phyloP scores from a whole-genome alignment of 176 grass and related monocot genomes.

The Triticum turgidum region DNA sequence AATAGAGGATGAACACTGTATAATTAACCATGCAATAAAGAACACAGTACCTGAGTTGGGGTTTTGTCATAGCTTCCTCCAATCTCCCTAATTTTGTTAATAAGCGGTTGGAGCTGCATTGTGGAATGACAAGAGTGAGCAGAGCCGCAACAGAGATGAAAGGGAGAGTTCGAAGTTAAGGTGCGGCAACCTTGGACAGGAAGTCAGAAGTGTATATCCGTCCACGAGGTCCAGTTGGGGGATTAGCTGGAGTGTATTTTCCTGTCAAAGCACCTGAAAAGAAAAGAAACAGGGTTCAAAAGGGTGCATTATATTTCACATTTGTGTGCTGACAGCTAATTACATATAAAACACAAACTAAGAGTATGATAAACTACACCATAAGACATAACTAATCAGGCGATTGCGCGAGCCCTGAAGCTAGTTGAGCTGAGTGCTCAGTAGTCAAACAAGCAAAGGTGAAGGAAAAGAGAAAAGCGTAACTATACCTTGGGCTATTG shows the following conservation, averaged over 20 bases:
- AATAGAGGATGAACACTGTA: not conserved
- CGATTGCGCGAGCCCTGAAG: not conserved
- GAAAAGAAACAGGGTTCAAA: not conserved
- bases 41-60: slow-evolving; percentile 62
- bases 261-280: slow-evolving; percentile 47
- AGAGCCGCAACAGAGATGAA: not conserved
- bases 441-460: not conserved
- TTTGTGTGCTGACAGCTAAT: not conserved
- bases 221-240: slow-evolving; percentile 32
- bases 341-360: not conserved
- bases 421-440: not conserved
- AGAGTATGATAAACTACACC: not conserved
- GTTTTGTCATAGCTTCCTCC: slow-evolving; percentile 76
- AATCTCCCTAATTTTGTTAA: slow-evolving; percentile 80
- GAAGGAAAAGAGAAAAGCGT: not conserved
- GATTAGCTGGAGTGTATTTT: slow-evolving; percentile 49
- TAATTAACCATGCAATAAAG: not conserved
- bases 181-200: slow-evolving; percentile 32
- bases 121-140: slow-evolving; percentile 18
- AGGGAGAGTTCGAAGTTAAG: not conserved
- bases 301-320: not conserved
- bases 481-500: slow-evolving; percentile 68
- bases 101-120: slow-evolving; percentile 78
- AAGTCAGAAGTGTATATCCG: slow-evolving; percentile 51
- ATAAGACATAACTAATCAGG: too few species aligned